phyloP scores from a whole-genome alignment of 345 rosid species.

The Xanthoceras sorbifolium region DNA sequence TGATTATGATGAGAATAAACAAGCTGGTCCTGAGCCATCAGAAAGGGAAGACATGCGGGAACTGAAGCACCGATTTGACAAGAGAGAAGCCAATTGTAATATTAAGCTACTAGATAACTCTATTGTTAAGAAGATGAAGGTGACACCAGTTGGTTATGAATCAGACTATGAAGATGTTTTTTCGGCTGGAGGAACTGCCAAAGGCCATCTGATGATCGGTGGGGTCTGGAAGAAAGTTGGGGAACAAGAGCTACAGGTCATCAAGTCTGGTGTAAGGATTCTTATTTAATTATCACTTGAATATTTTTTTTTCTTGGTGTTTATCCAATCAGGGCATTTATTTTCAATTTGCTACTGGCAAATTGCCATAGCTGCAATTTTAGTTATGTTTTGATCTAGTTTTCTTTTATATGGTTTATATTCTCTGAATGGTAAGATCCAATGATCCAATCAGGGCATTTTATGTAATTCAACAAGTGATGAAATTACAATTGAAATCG shows the following conservation, averaged over 20 bases:
- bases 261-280: slow-evolving; percentile 48
- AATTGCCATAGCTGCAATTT: not conserved
- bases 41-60: slow-evolving; percentile 31
- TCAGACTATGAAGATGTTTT: slow-evolving; percentile 13
- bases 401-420: too few relatives aligned
- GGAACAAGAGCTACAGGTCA: slow-evolving; percentile 41
- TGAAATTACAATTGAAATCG: too few relatives aligned
- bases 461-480: too few relatives aligned
- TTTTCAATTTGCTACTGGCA: too few relatives aligned
- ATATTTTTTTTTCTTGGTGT: not conserved
- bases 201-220: slow-evolving; percentile 49
- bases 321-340: not conserved
- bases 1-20: slow-evolving; percentile 22
- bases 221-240: slow-evolving; percentile 60
- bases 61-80: slow-evolving; percentile 22
- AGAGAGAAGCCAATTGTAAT: slow-evolving; percentile 37
- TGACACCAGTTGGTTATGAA: slow-evolving; percentile 24
- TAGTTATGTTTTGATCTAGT: not conserved
- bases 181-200: slow-evolving; percentile 16
- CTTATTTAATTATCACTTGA: slow-evolving; percentile 28
- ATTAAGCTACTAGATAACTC: slow-evolving; percentile 22
- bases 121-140: slow-evolving; percentile 28
- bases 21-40: slow-evolving; percentile 17
- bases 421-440: too few relatives aligned
- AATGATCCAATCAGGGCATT: too few relatives aligned